Percentiles rank a stretch among this genome's conserved stretches.
Evolutionary conservation across 2,329 filamentous ascomycete species (phyloP).

Genomic region (Cercospora beticola): DNA sequence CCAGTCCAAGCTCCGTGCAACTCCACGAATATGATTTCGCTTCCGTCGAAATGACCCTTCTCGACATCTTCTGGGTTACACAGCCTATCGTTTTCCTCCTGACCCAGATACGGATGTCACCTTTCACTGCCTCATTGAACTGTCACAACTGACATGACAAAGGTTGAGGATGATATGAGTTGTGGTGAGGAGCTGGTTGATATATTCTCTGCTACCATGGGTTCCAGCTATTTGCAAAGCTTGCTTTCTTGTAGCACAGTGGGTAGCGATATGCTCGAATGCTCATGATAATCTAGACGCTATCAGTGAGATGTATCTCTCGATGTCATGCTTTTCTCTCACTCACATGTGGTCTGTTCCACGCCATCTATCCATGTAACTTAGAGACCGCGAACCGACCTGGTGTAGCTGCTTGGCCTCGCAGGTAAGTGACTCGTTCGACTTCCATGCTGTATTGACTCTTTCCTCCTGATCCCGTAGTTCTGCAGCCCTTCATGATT

Average conservation of each 20-base stretch:
- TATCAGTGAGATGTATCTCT: neutral
- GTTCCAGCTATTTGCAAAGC: neutral
- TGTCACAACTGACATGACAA: neutral
- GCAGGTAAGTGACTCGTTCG: neutral
- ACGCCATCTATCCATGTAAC: neutral
- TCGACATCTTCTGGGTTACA: neutral
- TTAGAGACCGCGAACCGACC: neutral
- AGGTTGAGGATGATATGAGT: neutral
- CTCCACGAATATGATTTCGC: neutral
- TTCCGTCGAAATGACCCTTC: neutral
- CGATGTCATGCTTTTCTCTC: neutral
- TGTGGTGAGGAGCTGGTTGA: neutral
- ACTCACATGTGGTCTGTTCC: neutral
- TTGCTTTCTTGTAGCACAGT: neutral
- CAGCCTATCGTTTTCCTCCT: neutral
- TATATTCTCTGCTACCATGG: neutral
- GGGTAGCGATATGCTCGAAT: neutral
- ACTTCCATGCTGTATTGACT: neutral
- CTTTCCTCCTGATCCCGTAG: neutral
- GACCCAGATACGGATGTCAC: neutral
- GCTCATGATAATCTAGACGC: neutral
- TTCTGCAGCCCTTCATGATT: constrained; percentile 3
- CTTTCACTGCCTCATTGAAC: neutral
- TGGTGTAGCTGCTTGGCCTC: neutral
- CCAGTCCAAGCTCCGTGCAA: neutral